These are phyloP conservation scores for Melanogaster broomeanus DNA, from an alignment of 768 basidiomycete species.

Conservation along the genomic window DNA sequence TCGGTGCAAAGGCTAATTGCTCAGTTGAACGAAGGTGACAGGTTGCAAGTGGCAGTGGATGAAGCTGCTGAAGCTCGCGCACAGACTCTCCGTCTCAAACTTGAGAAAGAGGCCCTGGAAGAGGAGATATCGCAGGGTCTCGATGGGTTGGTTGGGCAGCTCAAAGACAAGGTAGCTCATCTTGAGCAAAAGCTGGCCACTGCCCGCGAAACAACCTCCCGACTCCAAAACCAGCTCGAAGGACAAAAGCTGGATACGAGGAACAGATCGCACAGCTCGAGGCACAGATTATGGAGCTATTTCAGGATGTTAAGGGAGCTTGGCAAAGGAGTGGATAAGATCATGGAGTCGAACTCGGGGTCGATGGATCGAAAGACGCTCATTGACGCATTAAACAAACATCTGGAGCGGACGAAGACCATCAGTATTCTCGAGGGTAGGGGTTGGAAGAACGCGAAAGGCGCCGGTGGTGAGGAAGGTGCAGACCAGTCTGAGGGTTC, in stretches of 20 bases:
- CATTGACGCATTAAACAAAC: constrained; percentile 77
- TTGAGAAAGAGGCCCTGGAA: constrained; percentile 83
- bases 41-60: constrained; percentile 74
- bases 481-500: constrained; percentile 38
- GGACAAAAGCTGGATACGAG: constrained; percentile 80
- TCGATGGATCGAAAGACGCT: constrained; percentile 80
- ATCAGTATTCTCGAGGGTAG: constrained; percentile 85
- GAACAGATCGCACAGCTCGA: constrained; percentile 88
- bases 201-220: constrained; percentile 77
- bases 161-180: constrained; percentile 68
- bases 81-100: constrained; percentile 60
- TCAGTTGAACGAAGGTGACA: constrained; percentile 88
- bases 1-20: constrained; percentile 88
- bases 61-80: constrained; percentile 72
- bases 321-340: constrained; percentile 72
- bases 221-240: constrained; percentile 76
- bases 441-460: constrained; percentile 31
- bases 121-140: constrained; percentile 79
- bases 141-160: constrained; percentile 81
- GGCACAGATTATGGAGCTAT: constrained; percentile 87
- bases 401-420: constrained; percentile 81
- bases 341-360: constrained; percentile 61
- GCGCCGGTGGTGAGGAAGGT: constrained; percentile 34
- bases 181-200: constrained; percentile 76
- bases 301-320: constrained; percentile 93